Conservation (phyloP, 1,284 basidiomycete species). For the Puccinia horiana region DNA sequence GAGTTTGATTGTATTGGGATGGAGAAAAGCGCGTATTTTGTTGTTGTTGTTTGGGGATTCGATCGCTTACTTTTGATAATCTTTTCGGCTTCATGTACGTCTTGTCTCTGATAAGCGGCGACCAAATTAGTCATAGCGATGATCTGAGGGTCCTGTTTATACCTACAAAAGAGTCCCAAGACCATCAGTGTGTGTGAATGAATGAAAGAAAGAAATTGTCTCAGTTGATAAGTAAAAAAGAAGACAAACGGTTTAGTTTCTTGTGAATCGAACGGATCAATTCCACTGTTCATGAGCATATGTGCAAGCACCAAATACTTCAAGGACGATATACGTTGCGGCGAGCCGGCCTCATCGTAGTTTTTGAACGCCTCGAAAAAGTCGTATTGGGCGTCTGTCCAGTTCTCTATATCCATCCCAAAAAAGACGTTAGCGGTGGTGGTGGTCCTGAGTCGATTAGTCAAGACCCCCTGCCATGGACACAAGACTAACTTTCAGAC, state of each 20-base stretch:
- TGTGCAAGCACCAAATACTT: constrained; percentile 98
- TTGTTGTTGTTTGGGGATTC: too few species aligned
- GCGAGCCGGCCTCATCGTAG: constrained; percentile 96
- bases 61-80: constrained; percentile 73
- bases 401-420: constrained; percentile 71
- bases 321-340: constrained; percentile 93
- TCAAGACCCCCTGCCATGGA: constrained; percentile 10
- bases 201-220: neutral
- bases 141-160: constrained; percentile 94
- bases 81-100: constrained; percentile 93
- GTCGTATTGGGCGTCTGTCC: constrained; percentile 93
- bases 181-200: too few species aligned
- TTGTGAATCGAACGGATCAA: constrained; percentile 98
- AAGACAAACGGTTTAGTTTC: constrained; percentile 87
- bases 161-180: too few species aligned
- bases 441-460: too few species aligned
- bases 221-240: neutral
- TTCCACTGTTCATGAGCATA: constrained; percentile 96
- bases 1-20: neutral
- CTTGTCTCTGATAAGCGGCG: constrained; percentile 89
- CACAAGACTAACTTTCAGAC: constrained; percentile 77
- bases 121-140: constrained; percentile 97
- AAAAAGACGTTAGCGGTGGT: neutral
- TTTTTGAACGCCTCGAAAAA: constrained; percentile 98
- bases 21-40: too few species aligned